Percentiles rank a stretch among this genome's conserved stretches.
phyloP scores from a whole-genome alignment of 768 basidiomycete genomes.

The Tubosaeta sp. region DNA sequence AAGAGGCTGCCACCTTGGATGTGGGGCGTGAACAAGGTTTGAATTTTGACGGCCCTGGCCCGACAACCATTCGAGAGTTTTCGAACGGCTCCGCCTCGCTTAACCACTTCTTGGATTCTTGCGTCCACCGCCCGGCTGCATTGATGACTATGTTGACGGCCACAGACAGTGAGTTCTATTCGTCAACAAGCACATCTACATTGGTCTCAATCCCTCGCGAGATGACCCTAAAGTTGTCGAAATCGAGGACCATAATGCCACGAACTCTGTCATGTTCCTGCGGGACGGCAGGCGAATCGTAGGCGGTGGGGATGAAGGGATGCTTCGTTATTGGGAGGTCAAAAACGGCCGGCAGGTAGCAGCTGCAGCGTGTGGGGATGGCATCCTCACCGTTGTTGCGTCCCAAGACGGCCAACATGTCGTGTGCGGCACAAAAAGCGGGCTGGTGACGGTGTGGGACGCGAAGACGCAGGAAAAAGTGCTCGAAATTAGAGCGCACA shows the following conservation, averaged over 20 bases:
- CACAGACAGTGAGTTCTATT: neutral
- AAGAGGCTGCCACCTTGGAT: neutral
- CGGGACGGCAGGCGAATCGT: neutral
- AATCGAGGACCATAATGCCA: slow-evolving; percentile 5
- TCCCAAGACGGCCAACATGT: slow-evolving; percentile 9
- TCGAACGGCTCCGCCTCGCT: neutral
- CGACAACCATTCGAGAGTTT: neutral
- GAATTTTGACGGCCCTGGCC: neutral
- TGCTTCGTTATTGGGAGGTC: slow-evolving; percentile 7
- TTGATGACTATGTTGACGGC: neutral
- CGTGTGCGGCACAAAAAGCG: slow-evolving; percentile 13
- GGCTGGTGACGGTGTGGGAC: slow-evolving; percentile 10
- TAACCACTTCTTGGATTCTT: neutral
- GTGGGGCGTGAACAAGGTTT: neutral
- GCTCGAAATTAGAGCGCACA: slow-evolving; percentile 8
- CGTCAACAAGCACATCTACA: neutral
- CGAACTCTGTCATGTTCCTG: slow-evolving; percentile 10
- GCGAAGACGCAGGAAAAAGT: neutral
- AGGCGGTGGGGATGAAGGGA: slow-evolving; percentile 9
- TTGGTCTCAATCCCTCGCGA: neutral
- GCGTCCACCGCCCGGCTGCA: neutral
- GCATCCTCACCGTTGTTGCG: slow-evolving; percentile 6
- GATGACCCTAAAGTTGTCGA: neutral
- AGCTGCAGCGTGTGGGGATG: neutral
- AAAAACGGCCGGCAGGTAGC: neutral